Base-by-base conservation (phyloP, 2,329 filamentous ascomycete species). In the Talaromyces pinophilus region DNA sequence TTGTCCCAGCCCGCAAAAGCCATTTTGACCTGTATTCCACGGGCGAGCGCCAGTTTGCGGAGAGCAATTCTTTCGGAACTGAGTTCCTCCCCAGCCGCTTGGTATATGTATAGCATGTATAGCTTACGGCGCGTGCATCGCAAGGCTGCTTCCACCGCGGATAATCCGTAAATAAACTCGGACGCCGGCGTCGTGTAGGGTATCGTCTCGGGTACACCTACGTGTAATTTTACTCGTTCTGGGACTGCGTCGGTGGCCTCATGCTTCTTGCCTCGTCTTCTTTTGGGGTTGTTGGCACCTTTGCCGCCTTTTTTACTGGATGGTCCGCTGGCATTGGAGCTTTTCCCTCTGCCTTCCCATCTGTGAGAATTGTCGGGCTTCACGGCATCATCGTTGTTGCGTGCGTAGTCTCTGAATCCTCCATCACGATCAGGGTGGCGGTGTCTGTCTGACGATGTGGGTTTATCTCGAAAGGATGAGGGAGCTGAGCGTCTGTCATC, bases 141-240 rank as follows among this genome's bases (percentile, higher is more conserved):
- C 22, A 99, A 81, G 0, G 93, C 93, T 22, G 93, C 91, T 69
- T 90, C 85, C 25, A 98, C 92, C 1, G 92, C 88, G 1, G 90
- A 91, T 54, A 86, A 87, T 5, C 95, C 95, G 75, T 96, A 98
- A 1, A 99, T 82, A 72, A 97, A 98, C 68, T 97, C 90, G 0
- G 93, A 97, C 5, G 92, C 92, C 0, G 94, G 90, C 0, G 92
- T 96, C 0, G 92, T 92, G 74, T 94, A 89, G 0, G 88, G 87
- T 19, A 91, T 83, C 6, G 80, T 75, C 3, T 79, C 67, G 0
- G 82, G 82, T 1, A 79, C 74, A 67, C 70, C 76, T 54, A 79
- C 74, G 48, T 76, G 68, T 19, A 71, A 65, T 48, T 76, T 78
- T 10, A 78, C 70, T 50, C 73, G 71, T 67, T 78, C 76, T 25